A percentile compares a stretch with the other conserved stretches of the same genome.
These are phyloP conservation scores for Cladorrhinum samala DNA, from an alignment of 495 filamentous ascomycete species.

Conservation along the genomic window DNA sequence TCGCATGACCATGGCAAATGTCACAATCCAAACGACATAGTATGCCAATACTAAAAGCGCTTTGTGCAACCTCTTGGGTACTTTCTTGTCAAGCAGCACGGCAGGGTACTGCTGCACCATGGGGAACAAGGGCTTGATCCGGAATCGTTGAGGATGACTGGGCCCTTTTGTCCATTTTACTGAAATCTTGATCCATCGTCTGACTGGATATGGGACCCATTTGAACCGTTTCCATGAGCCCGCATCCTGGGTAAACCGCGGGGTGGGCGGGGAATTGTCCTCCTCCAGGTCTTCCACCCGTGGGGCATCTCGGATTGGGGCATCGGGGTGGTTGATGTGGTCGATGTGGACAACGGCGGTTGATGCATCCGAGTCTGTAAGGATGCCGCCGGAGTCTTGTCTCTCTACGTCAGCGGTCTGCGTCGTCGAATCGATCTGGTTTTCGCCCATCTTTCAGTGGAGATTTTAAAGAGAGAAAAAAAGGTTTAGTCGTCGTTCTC, in stretches of 20 bases:
- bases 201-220: constrained; percentile 47
- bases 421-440: neutral
- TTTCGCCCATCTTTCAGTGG: constrained; percentile 13
- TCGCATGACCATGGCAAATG: constrained; percentile 62
- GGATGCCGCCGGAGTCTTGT: neutral
- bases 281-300: constrained; percentile 23
- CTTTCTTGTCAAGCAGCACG: constrained; percentile 51
- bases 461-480: neutral
- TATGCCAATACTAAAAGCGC: constrained; percentile 53
- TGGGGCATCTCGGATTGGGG: constrained; percentile 19
- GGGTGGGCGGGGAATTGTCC: constrained; percentile 26
- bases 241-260: constrained; percentile 36
- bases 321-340: constrained; percentile 27
- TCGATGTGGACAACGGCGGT: constrained; percentile 13
- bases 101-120: constrained; percentile 62
- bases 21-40: constrained; percentile 64
- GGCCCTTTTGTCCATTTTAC: constrained; percentile 69
- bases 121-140: constrained; percentile 65
- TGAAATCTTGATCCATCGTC: constrained; percentile 35
- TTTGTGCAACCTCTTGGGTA: constrained; percentile 59
- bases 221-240: constrained; percentile 31
- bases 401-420: neutral
- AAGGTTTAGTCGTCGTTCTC: no score
- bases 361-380: constrained; percentile 1
- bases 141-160: constrained; percentile 53